Conservation (phyloP, 148 eudicot species). For the Rhododendron kiyosumense region DNA sequence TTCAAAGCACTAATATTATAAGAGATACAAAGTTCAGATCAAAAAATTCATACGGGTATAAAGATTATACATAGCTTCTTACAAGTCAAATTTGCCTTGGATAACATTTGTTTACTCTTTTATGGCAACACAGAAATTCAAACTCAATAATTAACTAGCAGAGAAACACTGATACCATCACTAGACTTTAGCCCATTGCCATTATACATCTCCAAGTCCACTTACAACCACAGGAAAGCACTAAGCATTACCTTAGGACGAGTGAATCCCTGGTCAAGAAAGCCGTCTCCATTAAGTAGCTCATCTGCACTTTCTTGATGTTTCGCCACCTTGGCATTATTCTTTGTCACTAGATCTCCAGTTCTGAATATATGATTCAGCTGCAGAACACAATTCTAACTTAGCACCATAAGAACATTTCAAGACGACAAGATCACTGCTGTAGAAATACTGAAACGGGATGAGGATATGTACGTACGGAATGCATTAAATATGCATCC, state of each 20-base stretch:
- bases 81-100: background rate
- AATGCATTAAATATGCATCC: slow-evolving; percentile 92
- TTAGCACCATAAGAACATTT: background rate
- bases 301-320: slow-evolving; percentile 33
- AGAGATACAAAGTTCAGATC: background rate
- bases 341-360: slow-evolving; percentile 68
- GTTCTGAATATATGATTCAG: slow-evolving; percentile 78
- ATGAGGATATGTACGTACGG: slow-evolving; percentile 41
- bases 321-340: slow-evolving; percentile 62
- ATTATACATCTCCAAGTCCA: background rate
- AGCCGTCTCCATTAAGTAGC: slow-evolving; percentile 34
- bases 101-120: background rate
- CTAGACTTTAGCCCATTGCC: background rate
- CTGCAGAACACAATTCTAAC: slow-evolving; percentile 34
- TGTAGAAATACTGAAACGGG: background rate
- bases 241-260: slow-evolving; percentile 72
- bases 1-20: background rate
- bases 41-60: background rate
- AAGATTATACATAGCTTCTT: background rate
- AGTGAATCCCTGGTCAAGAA: slow-evolving; percentile 83
- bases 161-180: background rate
- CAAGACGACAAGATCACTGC: background rate
- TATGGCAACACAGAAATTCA: background rate
- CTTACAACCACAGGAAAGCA: background rate
- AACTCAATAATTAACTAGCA: background rate